Evolutionary conservation across 1,284 basidiomycete genomes (phyloP), one percentile per base, ranked within the genome.

Genomic region (Fomes fomentarius): DNA sequence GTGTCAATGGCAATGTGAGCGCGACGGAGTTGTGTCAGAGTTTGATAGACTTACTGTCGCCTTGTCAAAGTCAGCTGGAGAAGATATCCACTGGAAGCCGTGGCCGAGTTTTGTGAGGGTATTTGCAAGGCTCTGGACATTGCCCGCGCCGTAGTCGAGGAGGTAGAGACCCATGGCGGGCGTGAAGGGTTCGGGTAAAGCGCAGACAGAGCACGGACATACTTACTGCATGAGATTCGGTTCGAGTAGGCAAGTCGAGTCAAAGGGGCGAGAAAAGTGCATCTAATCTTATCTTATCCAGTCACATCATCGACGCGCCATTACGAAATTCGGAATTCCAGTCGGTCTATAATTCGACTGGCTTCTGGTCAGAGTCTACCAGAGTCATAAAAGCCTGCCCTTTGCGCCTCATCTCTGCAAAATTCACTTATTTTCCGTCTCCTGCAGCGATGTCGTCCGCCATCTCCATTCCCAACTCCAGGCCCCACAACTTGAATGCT

Each of bases 121-220:
- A 74, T 99, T 99, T 47, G 96, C 95, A 50, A 98, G 85, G 69
- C 90, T 93, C 71, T 92, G 87, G 42, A 97, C 95, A 69, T 97
- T 97, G 17, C 95, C 95, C 51, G 94, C 96, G 68, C 95, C 95
- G 70, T 98, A 97, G 72, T 98, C 96, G 63, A 98, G 87, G 63
- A 98, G 83, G 74, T 88, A 97, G 60, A 96, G 85, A 52, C 75
- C 78, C 86, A 88, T 89, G 54, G 63, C 38, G 51, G 50, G 41
- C 40, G 49, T 42, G 45, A 47, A 19, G 46, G 44, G 31, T 38
- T 40, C 21, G 47, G 34, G 42, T 38, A 35, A 51, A 47, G 44
- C 17, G 41, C 7, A 28, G 44, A 44, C 26, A 17, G 38, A 26
- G 2, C 24, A 17, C 25, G 25, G 50, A 44, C 56, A 58, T 58